Evolutionary conservation across 2,329 filamentous ascomycete genomes (phyloP).

Genomic region (Trichoderma koningii): DNA sequence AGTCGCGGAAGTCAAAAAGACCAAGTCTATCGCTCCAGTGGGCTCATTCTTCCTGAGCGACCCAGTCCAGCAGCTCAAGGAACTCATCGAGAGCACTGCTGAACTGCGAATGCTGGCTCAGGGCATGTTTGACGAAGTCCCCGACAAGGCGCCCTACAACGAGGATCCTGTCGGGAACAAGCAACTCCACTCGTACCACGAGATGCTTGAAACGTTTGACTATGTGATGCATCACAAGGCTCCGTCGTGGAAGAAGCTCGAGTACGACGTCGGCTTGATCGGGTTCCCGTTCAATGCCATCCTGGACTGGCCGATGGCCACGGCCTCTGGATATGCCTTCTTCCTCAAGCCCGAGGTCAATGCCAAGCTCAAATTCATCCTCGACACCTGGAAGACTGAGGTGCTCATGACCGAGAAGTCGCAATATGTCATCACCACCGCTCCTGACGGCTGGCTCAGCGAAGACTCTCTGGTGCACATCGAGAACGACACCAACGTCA

Average conservation of each 20-base stretch:
- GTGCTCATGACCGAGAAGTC: conserved; percentile 36
- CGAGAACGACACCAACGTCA: conserved; percentile 30
- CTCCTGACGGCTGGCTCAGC: conserved; percentile 30
- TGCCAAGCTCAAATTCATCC: conserved; percentile 51
- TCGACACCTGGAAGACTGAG: conserved; percentile 47
- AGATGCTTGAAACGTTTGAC: conserved; percentile 33
- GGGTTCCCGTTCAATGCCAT: conserved; percentile 60
- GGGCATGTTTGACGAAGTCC: conserved; percentile 32
- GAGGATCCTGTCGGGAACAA: conserved; percentile 26
- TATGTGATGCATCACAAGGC: conserved; percentile 29
- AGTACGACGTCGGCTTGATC: conserved; percentile 44
- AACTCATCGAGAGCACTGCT: conserved; percentile 28
- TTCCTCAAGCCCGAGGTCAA: conserved; percentile 58
- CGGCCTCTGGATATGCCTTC: conserved; percentile 53
- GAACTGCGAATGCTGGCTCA: conserved; percentile 34
- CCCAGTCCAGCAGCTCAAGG: conserved; percentile 17
- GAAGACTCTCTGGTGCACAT: conserved; percentile 28
- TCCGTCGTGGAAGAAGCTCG: conserved; percentile 30
- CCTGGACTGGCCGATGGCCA: conserved; percentile 62
- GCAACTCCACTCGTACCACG: conserved; percentile 29
- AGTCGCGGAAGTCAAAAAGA: conserved; percentile 10
- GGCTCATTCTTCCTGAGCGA: neutral
- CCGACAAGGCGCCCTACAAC: conserved; percentile 32
- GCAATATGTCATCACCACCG: conserved; percentile 24
- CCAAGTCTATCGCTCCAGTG: neutral